Base-by-base conservation (phyloP, 116 monocot genomes). In the Iris pallida region DNA sequence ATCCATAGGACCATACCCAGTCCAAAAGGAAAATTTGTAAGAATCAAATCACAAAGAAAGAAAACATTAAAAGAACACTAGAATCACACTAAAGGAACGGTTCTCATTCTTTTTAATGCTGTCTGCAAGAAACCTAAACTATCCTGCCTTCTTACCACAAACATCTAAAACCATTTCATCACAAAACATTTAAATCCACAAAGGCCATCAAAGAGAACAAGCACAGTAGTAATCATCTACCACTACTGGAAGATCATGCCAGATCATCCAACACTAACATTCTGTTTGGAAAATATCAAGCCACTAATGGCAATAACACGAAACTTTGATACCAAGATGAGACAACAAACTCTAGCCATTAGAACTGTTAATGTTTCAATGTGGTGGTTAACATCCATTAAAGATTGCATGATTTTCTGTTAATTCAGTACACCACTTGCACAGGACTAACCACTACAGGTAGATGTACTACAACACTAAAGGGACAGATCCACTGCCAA, bases 231-330 rank as follows among this genome's bases (percentile, higher is more conserved):
- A 7, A 46, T 69, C 7, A 57, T 12, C 17, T 43, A 70, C 47
- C 17, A 68, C 20, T 17, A 43, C 30, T 19, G n/a, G 55, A 61
- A 53, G 45, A 66, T 43, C 66, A 59, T 49, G 30, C 7, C 12
- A 74, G 57, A 66, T 40, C 52, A 66, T 74, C 51, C 18, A 74
- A 54, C 20, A 43, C 6, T 7, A 53, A 18, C 66, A 61, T 17
- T 17, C 18, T 43, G 45, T 46, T 19, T 48, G 46, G 20, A 58
- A 53, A 43, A 53, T 45, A 20, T 14, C 43, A 61, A 49, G 7
- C 6, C 49, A 75, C 16, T 17, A 42, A 53, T 17, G 49, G 46
- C 47, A 74, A 42, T 15, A 66, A 65, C 47, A 12, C 15, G 56
- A 57, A 56, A 57, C 41, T 51, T 40, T 51, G 40, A 54, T 55